Conservation (phyloP, 768 basidiomycete species). For the Crepidotus variabilis region DNA sequence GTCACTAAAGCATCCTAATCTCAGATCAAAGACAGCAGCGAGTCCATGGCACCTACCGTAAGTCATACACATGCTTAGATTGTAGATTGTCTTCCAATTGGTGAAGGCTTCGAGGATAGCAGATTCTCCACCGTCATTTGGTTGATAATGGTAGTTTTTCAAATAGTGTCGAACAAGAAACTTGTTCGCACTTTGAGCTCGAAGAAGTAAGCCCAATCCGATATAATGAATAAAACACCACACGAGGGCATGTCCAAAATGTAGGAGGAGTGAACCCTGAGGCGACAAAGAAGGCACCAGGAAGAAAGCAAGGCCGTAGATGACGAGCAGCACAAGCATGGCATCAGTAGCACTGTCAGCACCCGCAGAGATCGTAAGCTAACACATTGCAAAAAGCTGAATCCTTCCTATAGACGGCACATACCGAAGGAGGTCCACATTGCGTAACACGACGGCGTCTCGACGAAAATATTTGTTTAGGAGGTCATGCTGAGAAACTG, state of each 20-base stretch:
- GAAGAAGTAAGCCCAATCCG: slow-evolving; percentile 79
- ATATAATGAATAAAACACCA: slow-evolving; percentile 91
- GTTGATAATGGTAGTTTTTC: slow-evolving; percentile 89
- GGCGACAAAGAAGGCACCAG: slow-evolving; percentile 57
- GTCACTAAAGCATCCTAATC: slow-evolving; percentile 53
- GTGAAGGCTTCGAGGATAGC: slow-evolving; percentile 92
- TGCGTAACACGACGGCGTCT: slow-evolving; percentile 76
- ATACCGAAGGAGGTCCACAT: slow-evolving; percentile 84
- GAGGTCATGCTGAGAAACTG: slow-evolving; percentile 81
- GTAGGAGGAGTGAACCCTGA: slow-evolving; percentile 49
- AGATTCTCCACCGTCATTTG: slow-evolving; percentile 60
- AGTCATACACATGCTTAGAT: slow-evolving; percentile 91
- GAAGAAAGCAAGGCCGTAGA: slow-evolving; percentile 58
- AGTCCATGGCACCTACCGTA: slow-evolving; percentile 53
- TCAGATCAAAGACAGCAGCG: not conserved
- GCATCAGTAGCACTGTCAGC: slow-evolving; percentile 73
- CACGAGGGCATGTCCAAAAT: slow-evolving; percentile 76
- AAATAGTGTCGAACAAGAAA: slow-evolving; percentile 92
- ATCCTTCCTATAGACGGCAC: slow-evolving; percentile 15
- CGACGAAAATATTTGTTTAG: slow-evolving; percentile 87
- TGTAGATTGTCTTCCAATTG: slow-evolving; percentile 94
- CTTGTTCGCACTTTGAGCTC: slow-evolving; percentile 80
- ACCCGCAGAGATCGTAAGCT: slow-evolving; percentile 15
- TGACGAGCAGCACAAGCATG: slow-evolving; percentile 70
- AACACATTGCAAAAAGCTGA: slow-evolving; percentile 8